Conservation (phyloP, 441 rosid genomes). For the Adansonia grandidieri region DNA sequence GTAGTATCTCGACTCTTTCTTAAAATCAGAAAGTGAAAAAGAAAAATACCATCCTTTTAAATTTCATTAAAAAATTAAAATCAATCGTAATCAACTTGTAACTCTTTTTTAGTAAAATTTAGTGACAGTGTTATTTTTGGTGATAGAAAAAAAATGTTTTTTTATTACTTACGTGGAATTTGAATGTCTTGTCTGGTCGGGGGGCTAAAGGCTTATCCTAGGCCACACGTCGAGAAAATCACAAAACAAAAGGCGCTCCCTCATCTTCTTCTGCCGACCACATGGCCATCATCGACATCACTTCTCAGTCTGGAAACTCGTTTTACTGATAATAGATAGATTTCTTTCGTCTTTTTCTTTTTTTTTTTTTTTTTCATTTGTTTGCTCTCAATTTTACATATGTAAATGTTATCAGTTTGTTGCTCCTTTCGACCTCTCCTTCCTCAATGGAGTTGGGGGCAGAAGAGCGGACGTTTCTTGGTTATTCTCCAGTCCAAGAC, state of each 20-base stretch:
- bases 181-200: background rate
- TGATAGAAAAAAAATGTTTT: background rate
- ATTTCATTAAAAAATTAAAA: too few species aligned
- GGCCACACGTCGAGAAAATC: background rate
- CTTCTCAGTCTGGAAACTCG: background rate
- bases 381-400: background rate
- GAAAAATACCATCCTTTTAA: background rate
- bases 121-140: background rate
- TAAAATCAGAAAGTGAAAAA: background rate
- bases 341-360: background rate
- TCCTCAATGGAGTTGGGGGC: conserved; percentile 49
- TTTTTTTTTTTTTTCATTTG: background rate
- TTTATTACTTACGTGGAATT: background rate
- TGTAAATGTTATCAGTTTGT: conserved; percentile 44
- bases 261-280: background rate
- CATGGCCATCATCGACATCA: background rate
- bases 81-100: background rate
- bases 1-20: background rate
- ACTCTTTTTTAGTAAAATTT: background rate
- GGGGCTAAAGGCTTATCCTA: background rate
- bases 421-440: conserved; percentile 37
- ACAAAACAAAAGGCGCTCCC: background rate
- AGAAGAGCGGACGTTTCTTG: conserved; percentile 27
- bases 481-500: conserved; percentile 32
- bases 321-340: background rate